Conservation (phyloP, 148 eudicot species). For the Chenopodium formosanum region DNA sequence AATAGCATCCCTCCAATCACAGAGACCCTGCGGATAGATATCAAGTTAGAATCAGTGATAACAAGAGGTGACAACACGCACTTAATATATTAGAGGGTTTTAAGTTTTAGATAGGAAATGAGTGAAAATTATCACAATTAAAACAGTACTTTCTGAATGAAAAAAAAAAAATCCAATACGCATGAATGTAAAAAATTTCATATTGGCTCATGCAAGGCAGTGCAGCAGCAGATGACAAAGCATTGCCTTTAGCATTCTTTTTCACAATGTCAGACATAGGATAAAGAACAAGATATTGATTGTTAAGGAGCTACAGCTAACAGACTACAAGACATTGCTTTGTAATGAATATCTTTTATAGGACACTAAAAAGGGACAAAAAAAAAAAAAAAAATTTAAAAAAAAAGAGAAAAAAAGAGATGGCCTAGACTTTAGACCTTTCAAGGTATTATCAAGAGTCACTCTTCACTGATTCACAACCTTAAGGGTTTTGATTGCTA, state of each 20-base stretch:
- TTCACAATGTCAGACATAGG: background rate
- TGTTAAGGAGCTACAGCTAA: background rate
- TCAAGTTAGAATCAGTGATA: background rate
- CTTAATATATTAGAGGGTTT: background rate
- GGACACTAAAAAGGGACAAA: background rate
- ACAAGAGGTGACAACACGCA: background rate
- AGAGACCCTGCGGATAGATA: constrained; percentile 60
- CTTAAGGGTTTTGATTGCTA: background rate
- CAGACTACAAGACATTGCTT: background rate
- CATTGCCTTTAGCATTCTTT: background rate
- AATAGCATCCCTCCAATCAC: constrained; percentile 86
- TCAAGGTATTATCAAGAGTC: background rate
- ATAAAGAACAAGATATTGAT: background rate
- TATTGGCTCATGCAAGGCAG: background rate
- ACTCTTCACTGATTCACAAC: background rate
- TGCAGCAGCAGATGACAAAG: background rate
- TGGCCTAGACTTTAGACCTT: background rate
- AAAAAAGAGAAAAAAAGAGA: background rate
- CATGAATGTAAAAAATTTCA: background rate
- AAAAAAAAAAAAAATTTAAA: no score
- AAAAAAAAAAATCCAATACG: background rate
- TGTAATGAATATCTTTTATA: background rate
- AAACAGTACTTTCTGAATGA: background rate
- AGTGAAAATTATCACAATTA: background rate
- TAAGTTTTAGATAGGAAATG: background rate